Evolutionary conservation across 495 filamentous ascomycete genomes (phyloP).

Genomic region (Trichoderma asperelloides): DNA sequence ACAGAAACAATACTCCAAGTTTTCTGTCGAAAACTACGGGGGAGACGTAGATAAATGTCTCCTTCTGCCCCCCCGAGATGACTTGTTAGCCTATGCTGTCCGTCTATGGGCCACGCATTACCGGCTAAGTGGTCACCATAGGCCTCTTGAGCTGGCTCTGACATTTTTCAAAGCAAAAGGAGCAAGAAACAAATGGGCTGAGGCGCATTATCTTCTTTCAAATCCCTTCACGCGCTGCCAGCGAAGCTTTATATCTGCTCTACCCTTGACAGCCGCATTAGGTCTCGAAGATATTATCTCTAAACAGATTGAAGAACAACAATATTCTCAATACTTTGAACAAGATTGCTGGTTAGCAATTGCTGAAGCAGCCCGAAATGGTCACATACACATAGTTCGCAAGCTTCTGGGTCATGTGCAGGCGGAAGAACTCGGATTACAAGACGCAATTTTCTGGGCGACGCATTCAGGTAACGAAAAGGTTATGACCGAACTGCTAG

Average conservation of each 20-base stretch:
- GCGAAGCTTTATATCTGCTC: slow-evolving; percentile 11
- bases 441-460: slow-evolving; percentile 12
- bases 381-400: not conserved
- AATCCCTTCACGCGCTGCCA: slow-evolving; percentile 12
- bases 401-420: slow-evolving; percentile 9
- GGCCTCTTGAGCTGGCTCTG: slow-evolving; percentile 1
- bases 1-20: not conserved
- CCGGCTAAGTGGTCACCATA: not conserved
- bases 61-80: not conserved
- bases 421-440: slow-evolving; percentile 7
- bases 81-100: slow-evolving; percentile 10
- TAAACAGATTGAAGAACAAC: not conserved
- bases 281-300: slow-evolving; percentile 12
- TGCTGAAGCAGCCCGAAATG: slow-evolving; percentile 10
- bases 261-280: slow-evolving; percentile 13
- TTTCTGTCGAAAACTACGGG: not conserved
- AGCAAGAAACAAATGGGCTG: slow-evolving; percentile 8
- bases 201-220: not conserved
- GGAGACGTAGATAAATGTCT: not conserved
- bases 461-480: slow-evolving; percentile 6
- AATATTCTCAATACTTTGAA: not conserved
- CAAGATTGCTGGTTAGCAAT: slow-evolving; percentile 12
- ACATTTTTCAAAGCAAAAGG: slow-evolving; percentile 5
- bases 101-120: slow-evolving; percentile 13
- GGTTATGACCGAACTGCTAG: slow-evolving; percentile 6